Evolutionary conservation across 169 alveolate species (phyloP).

Genomic region (Cyclospora cayetanensis): DNA sequence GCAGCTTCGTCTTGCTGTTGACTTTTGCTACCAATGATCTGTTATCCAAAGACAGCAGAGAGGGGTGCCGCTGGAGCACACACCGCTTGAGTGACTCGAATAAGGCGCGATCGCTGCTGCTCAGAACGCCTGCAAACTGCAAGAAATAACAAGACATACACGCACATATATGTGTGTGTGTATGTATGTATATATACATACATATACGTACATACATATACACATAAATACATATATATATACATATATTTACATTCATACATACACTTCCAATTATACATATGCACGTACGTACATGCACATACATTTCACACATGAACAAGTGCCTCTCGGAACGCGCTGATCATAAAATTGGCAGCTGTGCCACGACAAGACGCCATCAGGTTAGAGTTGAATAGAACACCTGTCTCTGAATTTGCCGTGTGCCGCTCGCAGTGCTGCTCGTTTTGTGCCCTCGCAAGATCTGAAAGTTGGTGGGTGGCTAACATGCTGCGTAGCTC

Average conservation of each 20-base stretch:
- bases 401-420: too few relatives aligned
- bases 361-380: too few relatives aligned
- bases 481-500: too few relatives aligned
- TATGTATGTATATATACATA: not conserved
- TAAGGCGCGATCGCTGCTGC: conserved; percentile 77
- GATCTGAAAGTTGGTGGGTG: too few relatives aligned
- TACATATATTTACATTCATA: not conserved
- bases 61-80: conserved; percentile 74
- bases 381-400: too few relatives aligned
- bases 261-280: not conserved
- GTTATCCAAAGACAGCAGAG: conserved; percentile 81
- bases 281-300: not conserved
- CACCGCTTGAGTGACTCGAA: conserved; percentile 76
- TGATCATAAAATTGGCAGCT: too few relatives aligned
- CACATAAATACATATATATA: too few relatives aligned
- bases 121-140: conserved; percentile 75
- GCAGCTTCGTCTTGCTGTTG: conserved; percentile 84
- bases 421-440: too few relatives aligned
- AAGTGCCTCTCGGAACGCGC: too few relatives aligned
- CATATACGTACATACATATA: not conserved
- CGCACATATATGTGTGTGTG: not conserved
- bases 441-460: too few relatives aligned
- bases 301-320: too few relatives aligned
- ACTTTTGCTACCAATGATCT: conserved; percentile 87
- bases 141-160: not conserved